Evolutionary conservation across 176 grass and related monocot species (phyloP), one percentile per base, ranked within the genome.

Genomic region (Puccinellia tenuiflora): DNA sequence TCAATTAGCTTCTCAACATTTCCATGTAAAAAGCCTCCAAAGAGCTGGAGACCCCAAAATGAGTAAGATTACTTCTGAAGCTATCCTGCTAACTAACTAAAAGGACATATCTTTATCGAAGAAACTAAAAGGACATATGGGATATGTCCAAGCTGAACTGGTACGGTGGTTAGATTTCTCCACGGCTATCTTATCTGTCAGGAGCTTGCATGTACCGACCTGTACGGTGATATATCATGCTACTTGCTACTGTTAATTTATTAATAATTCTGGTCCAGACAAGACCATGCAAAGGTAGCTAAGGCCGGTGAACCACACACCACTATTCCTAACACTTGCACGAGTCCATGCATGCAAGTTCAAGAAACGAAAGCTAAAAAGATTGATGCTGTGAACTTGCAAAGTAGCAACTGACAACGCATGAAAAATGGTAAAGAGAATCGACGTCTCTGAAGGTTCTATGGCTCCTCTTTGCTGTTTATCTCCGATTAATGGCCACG

Each of bases 261-360:
- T 47, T 10, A 61, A 24, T 16, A 70, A 33, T 31, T 34, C 63
- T 75, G 81, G 55, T 30, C 81, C 75, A 55, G 46, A 35, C 47
- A 79, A 34, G 53, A 20, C 31, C 35, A 55, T 46, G 63, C 13
- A 33, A 60, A 78, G 56, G 34, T 47, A 43, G 25, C 11, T 47
- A 73, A 33, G 39, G 12, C 45, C 43, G 63, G 54, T 53, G 86
- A 87, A 83, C 79, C 39, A 51, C 73, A 70, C 63, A 75, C 59
- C 64, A 83, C 80, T 78, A 71, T 40, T 31, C 80, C 73, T 83
- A 78, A 78, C 73, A 78, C 53, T 88, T 72, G 62, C 74, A 73
- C 66, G 3, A 69, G 43, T 79, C 53, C 75, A 79, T 17, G 55
- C 55, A 73, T 65, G 43, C 64, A 51, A 68, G 37, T 76, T 55